These are phyloP conservation scores for Daedalea quercina DNA, from an alignment of 768 basidiomycete genomes.

Conservation along the genomic window DNA sequence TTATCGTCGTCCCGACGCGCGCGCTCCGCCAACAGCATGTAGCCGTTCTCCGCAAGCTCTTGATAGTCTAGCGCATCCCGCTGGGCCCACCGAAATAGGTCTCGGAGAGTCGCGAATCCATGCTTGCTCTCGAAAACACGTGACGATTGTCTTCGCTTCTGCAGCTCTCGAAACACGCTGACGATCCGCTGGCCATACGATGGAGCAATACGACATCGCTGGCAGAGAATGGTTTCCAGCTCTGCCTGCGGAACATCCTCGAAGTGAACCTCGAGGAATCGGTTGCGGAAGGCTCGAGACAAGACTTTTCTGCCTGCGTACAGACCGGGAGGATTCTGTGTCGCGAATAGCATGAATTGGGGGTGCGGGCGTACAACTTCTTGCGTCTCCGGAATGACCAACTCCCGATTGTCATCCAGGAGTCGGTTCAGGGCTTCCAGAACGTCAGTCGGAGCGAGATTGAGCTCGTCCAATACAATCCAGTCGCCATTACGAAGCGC, in stretches of 20 bases:
- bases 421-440: slow-evolving; percentile 95
- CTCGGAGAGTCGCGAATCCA: slow-evolving; percentile 93
- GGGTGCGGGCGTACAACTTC: slow-evolving; percentile 92
- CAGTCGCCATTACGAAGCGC: slow-evolving; percentile 90
- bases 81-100: slow-evolving; percentile 95
- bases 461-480: slow-evolving; percentile 97
- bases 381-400: slow-evolving; percentile 92
- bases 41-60: slow-evolving; percentile 91
- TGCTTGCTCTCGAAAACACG: slow-evolving; percentile 98
- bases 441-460: slow-evolving; percentile 96
- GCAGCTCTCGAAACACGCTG: slow-evolving; percentile 85
- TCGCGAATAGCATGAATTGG: slow-evolving; percentile 96
- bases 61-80: slow-evolving; percentile 86
- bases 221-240: slow-evolving; percentile 88
- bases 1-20: slow-evolving; percentile 83
- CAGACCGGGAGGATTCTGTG: slow-evolving; percentile 94
- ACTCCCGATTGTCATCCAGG: slow-evolving; percentile 94
- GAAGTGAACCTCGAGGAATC: slow-evolving; percentile 97
- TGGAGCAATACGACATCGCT: slow-evolving; percentile 88
- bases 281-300: slow-evolving; percentile 93
- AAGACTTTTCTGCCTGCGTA: slow-evolving; percentile 94
- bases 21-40: slow-evolving; percentile 95
- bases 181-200: slow-evolving; percentile 92
- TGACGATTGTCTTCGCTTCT: slow-evolving; percentile 83
- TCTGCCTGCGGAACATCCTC: slow-evolving; percentile 94